Conservation (phyloP, 805 yeast species). For the Dipodascus geniculatus region DNA sequence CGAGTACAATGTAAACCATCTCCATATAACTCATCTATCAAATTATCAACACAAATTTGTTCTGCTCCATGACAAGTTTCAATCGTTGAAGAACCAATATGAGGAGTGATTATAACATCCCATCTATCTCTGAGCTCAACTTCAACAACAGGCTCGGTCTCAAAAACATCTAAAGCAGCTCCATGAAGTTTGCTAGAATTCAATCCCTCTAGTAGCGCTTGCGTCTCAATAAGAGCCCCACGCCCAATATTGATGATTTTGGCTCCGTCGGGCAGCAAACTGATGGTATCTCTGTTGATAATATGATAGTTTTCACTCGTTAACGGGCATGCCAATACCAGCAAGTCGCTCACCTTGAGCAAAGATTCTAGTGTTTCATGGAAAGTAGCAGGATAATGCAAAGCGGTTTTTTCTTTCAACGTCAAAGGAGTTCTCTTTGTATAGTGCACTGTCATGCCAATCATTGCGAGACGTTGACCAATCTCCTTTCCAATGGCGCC, state of each 20-base stretch:
- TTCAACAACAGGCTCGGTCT: slow-evolving; percentile 47
- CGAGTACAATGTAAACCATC: background rate
- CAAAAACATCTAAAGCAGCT: slow-evolving; percentile 67
- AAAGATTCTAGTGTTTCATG: slow-evolving; percentile 34
- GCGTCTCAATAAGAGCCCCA: slow-evolving; percentile 56
- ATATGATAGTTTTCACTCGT: slow-evolving; percentile 45
- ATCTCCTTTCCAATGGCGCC: slow-evolving; percentile 64
- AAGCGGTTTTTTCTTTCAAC: slow-evolving; percentile 24
- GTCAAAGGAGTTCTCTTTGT: slow-evolving; percentile 41
- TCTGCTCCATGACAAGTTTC: slow-evolving; percentile 14
- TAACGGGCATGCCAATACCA: slow-evolving; percentile 59
- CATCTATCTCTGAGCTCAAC: slow-evolving; percentile 39
- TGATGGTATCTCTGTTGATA: slow-evolving; percentile 38
- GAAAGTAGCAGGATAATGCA: slow-evolving; percentile 37
- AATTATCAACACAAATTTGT: slow-evolving; percentile 49
- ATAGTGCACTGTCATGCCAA: slow-evolving; percentile 58
- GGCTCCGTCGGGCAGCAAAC: slow-evolving; percentile 39
- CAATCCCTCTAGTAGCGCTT: slow-evolving; percentile 50
- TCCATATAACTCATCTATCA: slow-evolving; percentile 16
- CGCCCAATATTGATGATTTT: slow-evolving; percentile 67
- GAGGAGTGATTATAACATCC: slow-evolving; percentile 61
- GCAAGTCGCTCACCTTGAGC: slow-evolving; percentile 36
- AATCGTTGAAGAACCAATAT: slow-evolving; percentile 53
- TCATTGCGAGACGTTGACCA: slow-evolving; percentile 40
- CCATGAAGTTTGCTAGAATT: slow-evolving; percentile 46